phyloP scores from a whole-genome alignment of 257 asterid genomes.

The Solanum boliviense region DNA sequence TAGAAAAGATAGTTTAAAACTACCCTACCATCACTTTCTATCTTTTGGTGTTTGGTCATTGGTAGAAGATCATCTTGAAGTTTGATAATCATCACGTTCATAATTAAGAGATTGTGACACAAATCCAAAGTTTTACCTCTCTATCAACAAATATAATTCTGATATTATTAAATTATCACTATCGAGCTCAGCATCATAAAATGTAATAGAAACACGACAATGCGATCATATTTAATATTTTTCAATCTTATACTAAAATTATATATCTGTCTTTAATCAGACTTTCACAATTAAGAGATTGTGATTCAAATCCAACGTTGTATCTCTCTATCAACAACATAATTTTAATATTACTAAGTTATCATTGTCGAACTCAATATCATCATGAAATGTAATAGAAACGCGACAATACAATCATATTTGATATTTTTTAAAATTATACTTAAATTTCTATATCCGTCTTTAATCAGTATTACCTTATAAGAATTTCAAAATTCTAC shows the following conservation, averaged over 20 bases:
- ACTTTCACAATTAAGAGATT: conserved; percentile 9
- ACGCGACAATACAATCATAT: fast-evolving
- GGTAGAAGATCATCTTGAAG: conserved; percentile 4
- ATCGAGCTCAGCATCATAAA: neutral
- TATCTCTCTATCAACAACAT: neutral
- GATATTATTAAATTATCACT: neutral
- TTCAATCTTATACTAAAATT: neutral
- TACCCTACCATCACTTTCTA: neutral
- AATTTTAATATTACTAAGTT: neutral
- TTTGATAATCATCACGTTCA: conserved; percentile 22
- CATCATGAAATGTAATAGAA: neutral
- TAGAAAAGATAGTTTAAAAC: neutral
- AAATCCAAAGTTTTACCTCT: neutral
- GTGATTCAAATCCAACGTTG: neutral
- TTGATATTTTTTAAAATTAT: neutral
- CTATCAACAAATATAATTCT: too few relatives aligned
- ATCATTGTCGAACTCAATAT: neutral
- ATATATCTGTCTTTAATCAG: fast-evolving
- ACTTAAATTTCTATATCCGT: neutral
- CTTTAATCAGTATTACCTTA: neutral
- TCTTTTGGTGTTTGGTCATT: neutral
- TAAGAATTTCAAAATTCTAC: neutral
- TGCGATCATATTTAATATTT: fast-evolving
- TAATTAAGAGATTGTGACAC: conserved; percentile 4
- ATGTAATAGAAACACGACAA: fast-evolving